phyloP scores from a whole-genome alignment of 352 stramenopile genomes.

The Pythium diclinum region DNA sequence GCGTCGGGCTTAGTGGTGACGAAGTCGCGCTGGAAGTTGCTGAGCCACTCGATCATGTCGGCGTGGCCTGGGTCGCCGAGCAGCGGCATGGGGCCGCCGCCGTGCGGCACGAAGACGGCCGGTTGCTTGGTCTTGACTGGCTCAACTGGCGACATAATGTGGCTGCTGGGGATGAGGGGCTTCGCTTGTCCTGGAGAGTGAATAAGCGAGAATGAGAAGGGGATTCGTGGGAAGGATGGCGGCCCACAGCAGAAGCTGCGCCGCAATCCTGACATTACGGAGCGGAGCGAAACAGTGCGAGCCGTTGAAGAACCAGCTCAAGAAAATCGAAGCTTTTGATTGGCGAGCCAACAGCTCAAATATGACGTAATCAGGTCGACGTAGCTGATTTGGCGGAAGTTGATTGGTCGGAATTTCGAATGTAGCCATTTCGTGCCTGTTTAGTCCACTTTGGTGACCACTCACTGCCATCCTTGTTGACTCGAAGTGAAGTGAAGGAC shows the following conservation, averaged over 20 bases:
- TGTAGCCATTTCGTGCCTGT: neutral
- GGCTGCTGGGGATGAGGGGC: neutral
- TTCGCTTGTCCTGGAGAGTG: no score
- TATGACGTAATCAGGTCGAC: neutral
- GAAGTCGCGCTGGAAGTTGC: conserved; percentile 33
- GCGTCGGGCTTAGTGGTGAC: conserved; percentile 33
- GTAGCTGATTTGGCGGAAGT: neutral
- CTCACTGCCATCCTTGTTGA: neutral
- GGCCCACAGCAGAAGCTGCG: neutral
- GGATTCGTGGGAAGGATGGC: neutral
- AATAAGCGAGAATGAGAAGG: no score
- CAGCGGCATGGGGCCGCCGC: conserved; percentile 54
- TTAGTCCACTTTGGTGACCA: neutral
- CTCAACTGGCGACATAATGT: neutral
- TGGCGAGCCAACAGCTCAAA: neutral
- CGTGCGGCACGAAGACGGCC: conserved; percentile 35
- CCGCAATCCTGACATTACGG: neutral
- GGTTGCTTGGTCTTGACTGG: conserved; percentile 7
- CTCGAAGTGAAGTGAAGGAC: no score
- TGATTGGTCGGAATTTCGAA: conserved; percentile 1
- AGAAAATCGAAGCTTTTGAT: neutral
- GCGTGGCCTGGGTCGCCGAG: conserved; percentile 42
- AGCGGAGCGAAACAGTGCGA: no score
- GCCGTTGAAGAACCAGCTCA: neutral
- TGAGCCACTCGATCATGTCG: conserved; percentile 37